Base-by-base conservation (phyloP, 2,329 filamentous ascomycete species). In the Neonectria sp. region DNA sequence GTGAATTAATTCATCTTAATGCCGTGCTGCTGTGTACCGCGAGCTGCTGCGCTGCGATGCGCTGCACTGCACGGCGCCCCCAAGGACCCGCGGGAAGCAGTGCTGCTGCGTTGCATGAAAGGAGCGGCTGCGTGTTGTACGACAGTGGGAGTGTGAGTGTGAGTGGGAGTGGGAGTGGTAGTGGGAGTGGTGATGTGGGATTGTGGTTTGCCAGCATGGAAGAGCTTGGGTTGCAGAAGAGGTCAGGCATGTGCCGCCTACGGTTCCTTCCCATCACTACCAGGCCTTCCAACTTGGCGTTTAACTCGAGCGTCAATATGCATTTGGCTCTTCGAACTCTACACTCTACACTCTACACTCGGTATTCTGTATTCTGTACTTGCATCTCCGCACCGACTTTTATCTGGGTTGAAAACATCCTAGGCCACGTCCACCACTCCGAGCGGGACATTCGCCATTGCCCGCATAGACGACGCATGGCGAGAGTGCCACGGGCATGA, bases 11-110 rank as follows among this genome's bases (percentile, higher is more conserved):
- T 40, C 37, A 11, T 31, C 29, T 21, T 40, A 53, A 62, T 51
- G 52, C 59, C 49, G 51, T 55, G 51, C 60, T 62, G 60, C 51
- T 55, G 60, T 56, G 60, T 56, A 49, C 60, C 60, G 12, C 51
- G n/a, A 37, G 40, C 43, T 11, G 17, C 31, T 37, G 56, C 29
- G 46, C 24, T 48, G 51, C 46, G 31, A 31, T 49, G 56, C 40
- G 35, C 25, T 37, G 21, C 31, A 27, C 43, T 59, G 56, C 56
- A 40, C 46, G 7, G 40, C 40, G 51, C 51, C 51, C 51, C 33
- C 31, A 21, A 53, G 29, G n/a, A 33, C 51, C 29, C 33, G 31
- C 29, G 51, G 51, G 51, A 53, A 53, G 51, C 17, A 33, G 27
- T 52, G 49, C 12, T 17, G 25, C 25, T 40, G 37, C 37, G 37